Evolutionary conservation across 2,329 filamentous ascomycete species (phyloP).

Genomic region (Verticillium isaacii): DNA sequence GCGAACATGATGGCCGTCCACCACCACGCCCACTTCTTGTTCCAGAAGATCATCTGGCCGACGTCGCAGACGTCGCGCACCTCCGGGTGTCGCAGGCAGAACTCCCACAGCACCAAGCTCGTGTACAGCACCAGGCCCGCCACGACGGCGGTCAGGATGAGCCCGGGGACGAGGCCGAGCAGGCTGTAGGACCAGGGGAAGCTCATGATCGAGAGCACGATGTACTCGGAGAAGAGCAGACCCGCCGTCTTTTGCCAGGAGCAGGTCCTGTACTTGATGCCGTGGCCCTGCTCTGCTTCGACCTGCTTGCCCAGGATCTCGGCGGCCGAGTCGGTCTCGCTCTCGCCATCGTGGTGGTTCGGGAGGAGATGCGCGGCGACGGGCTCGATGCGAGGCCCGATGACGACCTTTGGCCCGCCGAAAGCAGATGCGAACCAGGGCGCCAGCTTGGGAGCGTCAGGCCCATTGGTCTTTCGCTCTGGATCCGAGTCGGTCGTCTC

Average conservation of each 20-base stretch:
- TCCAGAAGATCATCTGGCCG: conserved; percentile 92
- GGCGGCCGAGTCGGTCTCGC: conserved; percentile 36
- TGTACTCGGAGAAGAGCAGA: conserved; percentile 90
- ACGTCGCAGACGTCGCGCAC: conserved; percentile 91
- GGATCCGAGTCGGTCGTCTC: background rate
- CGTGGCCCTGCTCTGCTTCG: conserved; percentile 68
- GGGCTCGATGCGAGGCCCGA: conserved; percentile 50
- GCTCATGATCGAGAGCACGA: conserved; percentile 72
- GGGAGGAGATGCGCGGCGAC: conserved; percentile 27
- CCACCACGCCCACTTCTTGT: conserved; percentile 68
- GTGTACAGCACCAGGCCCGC: conserved; percentile 81
- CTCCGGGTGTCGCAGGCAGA: conserved; percentile 85
- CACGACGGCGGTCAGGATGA: conserved; percentile 78
- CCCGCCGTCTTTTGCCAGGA: conserved; percentile 94
- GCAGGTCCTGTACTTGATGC: conserved; percentile 89
- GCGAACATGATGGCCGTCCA: conserved; percentile 80
- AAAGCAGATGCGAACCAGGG: conserved; percentile 17
- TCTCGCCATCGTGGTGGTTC: conserved; percentile 26
- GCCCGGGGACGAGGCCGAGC: conserved; percentile 75
- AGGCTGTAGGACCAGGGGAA: conserved; percentile 92
- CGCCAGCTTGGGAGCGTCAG: background rate
- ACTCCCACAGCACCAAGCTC: conserved; percentile 61
- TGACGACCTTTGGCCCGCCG: conserved; percentile 31
- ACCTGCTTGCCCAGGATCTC: conserved; percentile 63
- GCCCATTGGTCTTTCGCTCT: background rate